Evolutionary conservation across 1,284 basidiomycete species (phyloP).

Genomic region (Neolentinus lepideus): DNA sequence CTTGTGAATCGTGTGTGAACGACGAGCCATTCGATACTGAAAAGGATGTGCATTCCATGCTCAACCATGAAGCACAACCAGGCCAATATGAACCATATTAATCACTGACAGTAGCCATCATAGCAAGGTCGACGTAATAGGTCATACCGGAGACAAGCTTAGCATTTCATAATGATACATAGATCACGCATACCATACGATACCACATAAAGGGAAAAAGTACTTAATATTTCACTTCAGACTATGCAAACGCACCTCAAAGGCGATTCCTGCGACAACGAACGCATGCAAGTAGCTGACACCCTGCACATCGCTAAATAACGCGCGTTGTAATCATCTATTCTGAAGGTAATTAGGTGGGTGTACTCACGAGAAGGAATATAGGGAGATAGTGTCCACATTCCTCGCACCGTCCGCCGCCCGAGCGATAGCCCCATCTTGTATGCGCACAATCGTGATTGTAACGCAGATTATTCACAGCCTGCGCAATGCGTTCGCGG

Average conservation of each 20-base stretch:
- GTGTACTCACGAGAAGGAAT: conserved; percentile 1
- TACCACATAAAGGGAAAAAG: not conserved
- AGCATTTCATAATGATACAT: too few species aligned
- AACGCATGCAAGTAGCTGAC: not conserved
- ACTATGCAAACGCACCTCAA: not conserved
- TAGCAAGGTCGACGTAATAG: too few species aligned
- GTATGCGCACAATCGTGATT: conserved; percentile 1
- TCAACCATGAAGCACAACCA: too few species aligned
- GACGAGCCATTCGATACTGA: too few species aligned
- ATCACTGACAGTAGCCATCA: too few species aligned
- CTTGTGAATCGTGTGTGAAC: too few species aligned
- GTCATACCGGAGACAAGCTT: too few species aligned
- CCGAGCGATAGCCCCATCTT: not conserved
- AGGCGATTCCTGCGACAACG: not conserved
- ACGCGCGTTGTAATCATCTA: not conserved
- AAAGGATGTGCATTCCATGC: too few species aligned
- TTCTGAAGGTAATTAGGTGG: too few species aligned
- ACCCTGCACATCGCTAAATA: not conserved
- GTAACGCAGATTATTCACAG: not conserved
- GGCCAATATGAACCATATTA: too few species aligned
- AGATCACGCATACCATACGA: too few species aligned
- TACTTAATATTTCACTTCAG: not conserved
- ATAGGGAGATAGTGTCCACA: not conserved
- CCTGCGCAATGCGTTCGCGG: not conserved
- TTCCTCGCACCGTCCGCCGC: not conserved